These are phyloP conservation scores for Pythium oligandrum DNA, from an alignment of 352 stramenopile genomes.

Conservation along the genomic window DNA sequence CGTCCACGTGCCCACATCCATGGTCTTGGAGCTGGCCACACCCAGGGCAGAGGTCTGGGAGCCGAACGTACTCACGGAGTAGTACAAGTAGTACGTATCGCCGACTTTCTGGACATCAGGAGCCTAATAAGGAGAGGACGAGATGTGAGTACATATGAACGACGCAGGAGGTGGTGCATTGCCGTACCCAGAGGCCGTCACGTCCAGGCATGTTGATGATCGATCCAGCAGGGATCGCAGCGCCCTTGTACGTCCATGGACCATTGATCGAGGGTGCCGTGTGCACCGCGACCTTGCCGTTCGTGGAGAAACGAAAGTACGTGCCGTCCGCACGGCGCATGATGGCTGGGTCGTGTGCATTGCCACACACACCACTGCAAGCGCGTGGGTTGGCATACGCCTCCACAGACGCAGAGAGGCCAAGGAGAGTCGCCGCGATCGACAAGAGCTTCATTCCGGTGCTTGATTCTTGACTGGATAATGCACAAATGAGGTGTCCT, in stretches of 20 bases:
- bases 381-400: slow-evolving; percentile 11
- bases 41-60: slow-evolving; percentile 41
- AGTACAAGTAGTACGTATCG: slow-evolving; percentile 54
- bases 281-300: slow-evolving; percentile 47
- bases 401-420: background rate
- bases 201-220: slow-evolving; percentile 40
- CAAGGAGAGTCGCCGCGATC: too few relatives aligned
- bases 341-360: slow-evolving; percentile 48
- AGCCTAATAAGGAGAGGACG: slow-evolving; percentile 15
- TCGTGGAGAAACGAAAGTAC: slow-evolving; percentile 54
- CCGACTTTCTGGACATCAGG: slow-evolving; percentile 41
- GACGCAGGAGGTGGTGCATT: background rate
- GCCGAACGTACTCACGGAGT: slow-evolving; percentile 47
- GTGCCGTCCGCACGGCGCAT: slow-evolving; percentile 39
- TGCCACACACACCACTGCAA: slow-evolving; percentile 17
- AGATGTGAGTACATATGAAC: background rate
- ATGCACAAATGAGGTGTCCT: too few relatives aligned
- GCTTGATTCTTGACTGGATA: too few relatives aligned
- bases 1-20: slow-evolving; percentile 35
- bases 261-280: slow-evolving; percentile 31
- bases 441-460: too few relatives aligned
- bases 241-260: slow-evolving; percentile 40
- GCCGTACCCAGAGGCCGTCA: slow-evolving; percentile 36
- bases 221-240: slow-evolving; percentile 32
- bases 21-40: slow-evolving; percentile 34